Evolutionary conservation across 495 filamentous ascomycete genomes (phyloP), one percentile per base, ranked within the genome.

Genomic region (Cercophora sp.): DNA sequence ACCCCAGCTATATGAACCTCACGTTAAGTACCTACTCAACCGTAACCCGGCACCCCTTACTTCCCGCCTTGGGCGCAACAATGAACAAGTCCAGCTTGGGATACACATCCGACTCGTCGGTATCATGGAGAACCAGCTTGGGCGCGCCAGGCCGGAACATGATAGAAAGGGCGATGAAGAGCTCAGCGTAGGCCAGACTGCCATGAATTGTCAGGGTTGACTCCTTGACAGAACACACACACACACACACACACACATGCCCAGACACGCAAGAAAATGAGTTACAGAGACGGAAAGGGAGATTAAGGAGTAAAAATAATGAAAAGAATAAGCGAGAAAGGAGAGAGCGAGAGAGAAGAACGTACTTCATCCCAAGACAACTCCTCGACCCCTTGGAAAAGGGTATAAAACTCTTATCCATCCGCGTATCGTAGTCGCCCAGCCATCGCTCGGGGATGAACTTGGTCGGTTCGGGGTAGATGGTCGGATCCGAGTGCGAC

Each of bases 371-470:
- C 9, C 78, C 77, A 4, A 79, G 44, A 49, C 78, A 80, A 10
- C 58, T 62, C 27, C 78, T 48, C 16, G 67, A 70, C 0, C 78
- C 78, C 47, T 66, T 72, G 9, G 57, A 63, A 42, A 82, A 82
- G 0, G 76, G 53, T 6, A 75, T 65, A 4, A 72, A 64, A 39
- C 68, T 72, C 11, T 62, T 58, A 10, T 55, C 45, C 20, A 78
- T 48, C 19, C 13, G 27, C 9, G 25, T 23, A 16, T 48, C 60
- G 16, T 60, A 22, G 20, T 63, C 60, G 3, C 48, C 52, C 10
- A 74, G 59, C 75, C 75, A 80, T 24, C 76, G 69, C 22, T 72
- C 65, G 0, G 77, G 77, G n/a, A 65, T 50, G 56, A 79, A 79
- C n/a, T 35, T 52, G 9, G 61, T 37, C 0, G 75, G 71, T 8